phyloP scores from a whole-genome alignment of 768 basidiomycete species.

The Pholiota microspora region DNA sequence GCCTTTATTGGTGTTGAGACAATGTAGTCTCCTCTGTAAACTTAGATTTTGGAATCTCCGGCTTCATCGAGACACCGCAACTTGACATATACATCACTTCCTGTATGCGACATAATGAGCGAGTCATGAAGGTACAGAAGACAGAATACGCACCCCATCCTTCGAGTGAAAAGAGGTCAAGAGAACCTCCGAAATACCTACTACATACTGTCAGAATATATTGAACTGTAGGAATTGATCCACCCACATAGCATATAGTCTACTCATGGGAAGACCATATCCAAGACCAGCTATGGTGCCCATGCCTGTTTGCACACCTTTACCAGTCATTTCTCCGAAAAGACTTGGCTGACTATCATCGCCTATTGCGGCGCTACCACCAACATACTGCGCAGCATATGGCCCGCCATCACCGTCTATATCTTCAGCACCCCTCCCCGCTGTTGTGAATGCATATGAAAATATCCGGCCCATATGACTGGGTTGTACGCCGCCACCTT shows the following conservation, averaged over 20 bases:
- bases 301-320: slow-evolving; percentile 74
- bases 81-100: slow-evolving; percentile 50
- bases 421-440: slow-evolving; percentile 45
- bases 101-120: slow-evolving; percentile 18
- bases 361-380: slow-evolving; percentile 63
- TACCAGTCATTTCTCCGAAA: slow-evolving; percentile 76
- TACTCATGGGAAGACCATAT: slow-evolving; percentile 83
- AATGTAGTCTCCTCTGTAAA: background rate
- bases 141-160: slow-evolving; percentile 65
- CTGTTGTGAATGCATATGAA: slow-evolving; percentile 91
- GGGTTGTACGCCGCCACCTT: slow-evolving; percentile 82
- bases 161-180: slow-evolving; percentile 79
- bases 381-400: slow-evolving; percentile 77
- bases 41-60: slow-evolving; percentile 39
- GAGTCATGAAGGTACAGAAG: slow-evolving; percentile 3
- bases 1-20: background rate
- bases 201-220: background rate
- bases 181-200: slow-evolving; percentile 83
- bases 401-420: slow-evolving; percentile 64
- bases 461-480: slow-evolving; percentile 77
- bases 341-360: slow-evolving; percentile 41
- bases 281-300: slow-evolving; percentile 92
- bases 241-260: slow-evolving; percentile 60
- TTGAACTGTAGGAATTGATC: background rate
- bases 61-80: slow-evolving; percentile 50